phyloP scores from a whole-genome alignment of 768 basidiomycete species.

The Lactarius deliciosus region DNA sequence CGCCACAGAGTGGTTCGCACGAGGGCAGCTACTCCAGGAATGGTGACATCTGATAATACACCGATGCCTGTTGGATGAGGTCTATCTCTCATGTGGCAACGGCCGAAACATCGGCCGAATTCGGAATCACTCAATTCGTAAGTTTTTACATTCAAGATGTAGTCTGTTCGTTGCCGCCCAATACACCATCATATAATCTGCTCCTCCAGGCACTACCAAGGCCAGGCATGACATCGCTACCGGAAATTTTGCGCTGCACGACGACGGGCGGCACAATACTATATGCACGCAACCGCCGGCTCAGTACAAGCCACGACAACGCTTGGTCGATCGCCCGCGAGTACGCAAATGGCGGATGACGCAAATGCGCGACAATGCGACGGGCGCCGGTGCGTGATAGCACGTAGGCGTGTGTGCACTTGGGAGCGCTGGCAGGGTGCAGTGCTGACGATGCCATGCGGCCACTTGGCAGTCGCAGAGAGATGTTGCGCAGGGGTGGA shows the following conservation, averaged over 20 bases:
- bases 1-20: not conserved
- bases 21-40: not conserved
- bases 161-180: slow-evolving; percentile 30
- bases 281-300: slow-evolving; percentile 54
- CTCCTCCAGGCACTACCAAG: slow-evolving; percentile 60
- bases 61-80: no score
- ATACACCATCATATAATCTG: slow-evolving; percentile 47
- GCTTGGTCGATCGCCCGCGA: slow-evolving; percentile 78
- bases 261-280: slow-evolving; percentile 68
- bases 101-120: slow-evolving; percentile 1
- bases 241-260: slow-evolving; percentile 58
- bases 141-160: not conserved
- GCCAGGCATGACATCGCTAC: slow-evolving; percentile 54
- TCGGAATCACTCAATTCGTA: no score
- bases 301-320: slow-evolving; percentile 62
- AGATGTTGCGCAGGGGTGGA: slow-evolving; percentile 37
- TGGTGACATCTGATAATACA: no score
- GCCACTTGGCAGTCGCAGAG: slow-evolving; percentile 22
- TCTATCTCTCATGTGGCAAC: not conserved
- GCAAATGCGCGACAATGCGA: slow-evolving; percentile 57
- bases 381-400: slow-evolving; percentile 60
- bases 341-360: slow-evolving; percentile 67
- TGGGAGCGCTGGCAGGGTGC: slow-evolving; percentile 59
- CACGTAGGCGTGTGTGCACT: slow-evolving; percentile 74
- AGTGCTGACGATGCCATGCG: slow-evolving; percentile 36